Evolutionary conservation across 441 rosid species (phyloP), one percentile per base, ranked within the genome.

Genomic region (Lagerstroemia fauriei): DNA sequence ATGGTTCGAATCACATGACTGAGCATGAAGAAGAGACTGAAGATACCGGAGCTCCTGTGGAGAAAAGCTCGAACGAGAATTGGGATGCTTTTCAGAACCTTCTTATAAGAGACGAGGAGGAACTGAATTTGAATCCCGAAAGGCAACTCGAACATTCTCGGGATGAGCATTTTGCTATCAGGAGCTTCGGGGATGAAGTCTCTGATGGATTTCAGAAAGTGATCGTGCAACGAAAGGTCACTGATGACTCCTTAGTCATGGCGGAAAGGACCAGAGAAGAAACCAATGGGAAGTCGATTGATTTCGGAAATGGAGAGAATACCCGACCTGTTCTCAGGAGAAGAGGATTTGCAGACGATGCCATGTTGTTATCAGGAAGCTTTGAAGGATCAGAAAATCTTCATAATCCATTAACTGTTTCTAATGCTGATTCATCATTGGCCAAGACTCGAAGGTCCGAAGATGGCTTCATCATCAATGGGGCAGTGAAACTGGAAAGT

Each of bases 11-110:
- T n/a, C 85, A 83, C 81, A 81, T 79, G 63, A 18, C 80, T 38
- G 87, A 77, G 63, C 85, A 77, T 56, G 89, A 79, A 63, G 86
- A 84, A 84, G 84, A 80, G 79, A 87, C 80, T 75, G 88, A 80
- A 61, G 51, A 44, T 59, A 31, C 56, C 34, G 38, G 14, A 48
- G 77, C 87, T 76, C 51, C 81, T 73, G 73, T 75, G 80, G 89
- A 29, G 80, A 89, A 86, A 76, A 86, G 86, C 84, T 82, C 77
- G 82, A 90, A 88, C 70, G 93, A 87, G 80, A 88, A 87, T 78
- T 93, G 96, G 97, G 95, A 86, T 86, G 86, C 92, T 79, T 89
- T 93, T 84, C 93, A 93, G 92, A 92, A 85, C 78, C 87, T 92
- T 65, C 87, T 95, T 66, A 90, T 92, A 92, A 88, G 80, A 81